Percentiles rank a stretch among this genome's conserved stretches.
These are phyloP conservation scores for Kwoniella shivajii DNA, from an alignment of 1,284 basidiomycete genomes.

Conservation along the genomic window DNA sequence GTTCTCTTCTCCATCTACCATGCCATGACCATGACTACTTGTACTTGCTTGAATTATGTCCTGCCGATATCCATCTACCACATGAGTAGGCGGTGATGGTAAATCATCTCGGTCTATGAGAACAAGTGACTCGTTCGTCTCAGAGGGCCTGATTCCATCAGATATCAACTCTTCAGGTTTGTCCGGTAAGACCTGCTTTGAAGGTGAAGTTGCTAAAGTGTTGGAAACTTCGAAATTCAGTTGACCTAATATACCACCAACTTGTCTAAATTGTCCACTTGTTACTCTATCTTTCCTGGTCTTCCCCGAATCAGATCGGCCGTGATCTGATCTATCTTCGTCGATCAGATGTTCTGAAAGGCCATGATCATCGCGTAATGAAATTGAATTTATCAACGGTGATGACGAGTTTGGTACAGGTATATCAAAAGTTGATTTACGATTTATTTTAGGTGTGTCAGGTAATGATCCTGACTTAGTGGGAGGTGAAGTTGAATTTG, in stretches of 20 bases:
- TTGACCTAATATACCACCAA: conserved; percentile 34
- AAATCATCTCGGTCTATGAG: conserved; percentile 1
- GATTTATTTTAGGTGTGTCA: not conserved
- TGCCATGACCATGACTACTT: not conserved
- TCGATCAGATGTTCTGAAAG: not conserved
- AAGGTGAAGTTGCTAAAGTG: conserved; percentile 1
- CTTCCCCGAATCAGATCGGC: not conserved
- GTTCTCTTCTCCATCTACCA: conserved; percentile 11
- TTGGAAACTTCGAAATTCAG: conserved; percentile 24
- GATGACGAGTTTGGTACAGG: not conserved
- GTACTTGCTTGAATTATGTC: not conserved
- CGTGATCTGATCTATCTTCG: conserved; percentile 1
- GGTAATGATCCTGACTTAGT: not conserved
- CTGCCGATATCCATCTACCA: not conserved
- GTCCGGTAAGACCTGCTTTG: too few relatives aligned
- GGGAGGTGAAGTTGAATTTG: not conserved
- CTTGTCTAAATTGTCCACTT: conserved; percentile 22
- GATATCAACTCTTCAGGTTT: conserved; percentile 1
- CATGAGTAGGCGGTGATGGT: not conserved
- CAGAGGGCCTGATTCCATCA: not conserved
- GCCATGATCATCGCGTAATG: not conserved
- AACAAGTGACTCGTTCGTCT: conserved; percentile 4
- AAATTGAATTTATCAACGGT: too few relatives aligned
- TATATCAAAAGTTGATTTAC: not conserved
- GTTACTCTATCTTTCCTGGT: conserved; percentile 3